A percentile compares a stretch with the other conserved stretches of the same genome.
These are phyloP conservation scores for Vaccinium darrowii DNA, from an alignment of 148 eudicot species.

Conservation along the genomic window DNA sequence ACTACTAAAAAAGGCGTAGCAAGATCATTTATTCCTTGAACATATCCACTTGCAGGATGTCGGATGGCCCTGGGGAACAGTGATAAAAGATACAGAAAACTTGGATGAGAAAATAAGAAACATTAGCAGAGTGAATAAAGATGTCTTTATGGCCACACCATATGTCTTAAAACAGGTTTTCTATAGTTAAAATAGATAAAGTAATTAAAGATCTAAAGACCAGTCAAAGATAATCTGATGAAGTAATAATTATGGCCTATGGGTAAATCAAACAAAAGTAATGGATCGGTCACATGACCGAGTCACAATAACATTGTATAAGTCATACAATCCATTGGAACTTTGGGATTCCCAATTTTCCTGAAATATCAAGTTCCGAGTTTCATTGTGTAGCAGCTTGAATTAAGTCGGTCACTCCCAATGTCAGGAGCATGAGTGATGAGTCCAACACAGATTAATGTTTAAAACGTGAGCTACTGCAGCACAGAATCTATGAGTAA, in stretches of 20 bases:
- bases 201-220: too few species aligned
- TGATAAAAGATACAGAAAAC: background rate
- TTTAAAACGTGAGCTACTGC: background rate
- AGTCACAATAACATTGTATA: background rate
- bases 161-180: background rate
- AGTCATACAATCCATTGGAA: background rate
- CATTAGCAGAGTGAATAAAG: background rate
- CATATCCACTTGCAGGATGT: slow-evolving; percentile 99
- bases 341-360: background rate
- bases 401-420: background rate
- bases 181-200: background rate
- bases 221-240: background rate
- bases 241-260: background rate
- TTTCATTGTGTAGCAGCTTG: background rate
- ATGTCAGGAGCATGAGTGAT: background rate
- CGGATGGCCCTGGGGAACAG: slow-evolving; percentile 84
- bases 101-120: background rate
- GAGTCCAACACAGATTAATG: background rate
- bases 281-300: background rate
- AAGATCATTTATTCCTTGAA: slow-evolving; percentile 97
- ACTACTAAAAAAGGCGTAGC: slow-evolving; percentile 93
- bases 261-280: background rate
- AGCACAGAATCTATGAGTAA: background rate
- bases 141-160: background rate
- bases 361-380: background rate